Evolutionary conservation across 331 rosid genomes (phyloP).

Genomic region (Quercus phellos): DNA sequence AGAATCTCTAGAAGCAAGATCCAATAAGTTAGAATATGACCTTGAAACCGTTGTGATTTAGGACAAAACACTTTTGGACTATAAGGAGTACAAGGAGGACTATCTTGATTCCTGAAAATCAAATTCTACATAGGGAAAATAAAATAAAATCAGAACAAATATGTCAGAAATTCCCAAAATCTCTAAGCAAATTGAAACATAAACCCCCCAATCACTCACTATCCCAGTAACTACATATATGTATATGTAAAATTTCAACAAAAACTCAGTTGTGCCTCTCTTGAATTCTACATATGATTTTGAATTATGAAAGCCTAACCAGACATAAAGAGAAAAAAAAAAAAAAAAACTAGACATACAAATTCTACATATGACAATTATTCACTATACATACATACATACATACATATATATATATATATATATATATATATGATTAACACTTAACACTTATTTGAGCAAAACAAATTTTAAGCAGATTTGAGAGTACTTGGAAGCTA

Average conservation of each 20-base stretch:
- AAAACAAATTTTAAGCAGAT: conserved; percentile 12
- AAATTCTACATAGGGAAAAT: conserved; percentile 22
- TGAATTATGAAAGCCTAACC: conserved; percentile 9
- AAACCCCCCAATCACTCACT: background rate
- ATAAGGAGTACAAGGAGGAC: conserved; percentile 18
- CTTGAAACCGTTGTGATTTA: conserved; percentile 59
- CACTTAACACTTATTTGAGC: conserved; percentile 2
- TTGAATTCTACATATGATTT: background rate
- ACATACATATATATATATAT: background rate
- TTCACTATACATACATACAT: background rate
- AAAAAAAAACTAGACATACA: too few relatives aligned
- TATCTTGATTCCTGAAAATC: conserved; percentile 8
- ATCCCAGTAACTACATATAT: background rate
- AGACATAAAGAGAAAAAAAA: background rate
- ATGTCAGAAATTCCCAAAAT: conserved; percentile 18
- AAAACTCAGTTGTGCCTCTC: background rate
- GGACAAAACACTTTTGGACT: conserved; percentile 1
- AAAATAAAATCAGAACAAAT: conserved; percentile 9
- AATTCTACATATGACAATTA: background rate
- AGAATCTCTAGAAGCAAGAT: conserved; percentile 74
- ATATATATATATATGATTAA: background rate
- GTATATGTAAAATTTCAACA: background rate
- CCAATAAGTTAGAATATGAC: conserved; percentile 87
- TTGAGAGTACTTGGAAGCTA: conserved; percentile 16
- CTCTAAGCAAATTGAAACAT: conserved; percentile 14